phyloP scores from a whole-genome alignment of 2,329 filamentous ascomycete species.

The Lachnellula suecica region DNA sequence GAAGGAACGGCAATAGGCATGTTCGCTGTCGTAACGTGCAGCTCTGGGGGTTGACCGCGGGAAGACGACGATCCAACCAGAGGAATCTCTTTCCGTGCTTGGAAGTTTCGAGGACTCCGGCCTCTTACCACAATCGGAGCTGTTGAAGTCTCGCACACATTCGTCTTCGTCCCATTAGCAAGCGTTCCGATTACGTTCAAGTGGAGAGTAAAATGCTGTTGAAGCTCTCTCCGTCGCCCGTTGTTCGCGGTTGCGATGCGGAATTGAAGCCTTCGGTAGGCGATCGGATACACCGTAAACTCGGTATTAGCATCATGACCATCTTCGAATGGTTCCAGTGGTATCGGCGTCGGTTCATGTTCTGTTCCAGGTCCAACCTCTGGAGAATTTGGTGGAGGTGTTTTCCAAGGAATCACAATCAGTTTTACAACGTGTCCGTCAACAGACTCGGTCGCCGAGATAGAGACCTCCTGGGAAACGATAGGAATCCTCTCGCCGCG shows the following conservation, averaged over 20 bases:
- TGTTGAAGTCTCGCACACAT: conserved; percentile 81
- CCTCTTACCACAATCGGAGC: conserved; percentile 92
- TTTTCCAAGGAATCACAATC: conserved; percentile 98
- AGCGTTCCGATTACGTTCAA: conserved; percentile 84
- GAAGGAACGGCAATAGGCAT: conserved; percentile 17
- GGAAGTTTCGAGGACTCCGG: conserved; percentile 91
- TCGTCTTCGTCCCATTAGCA: conserved; percentile 77
- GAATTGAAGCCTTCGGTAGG: conserved; percentile 92
- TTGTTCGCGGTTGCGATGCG: conserved; percentile 95
- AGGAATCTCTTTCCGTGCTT: conserved; percentile 89
- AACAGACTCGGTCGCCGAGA: conserved; percentile 92
- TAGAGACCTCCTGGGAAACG: conserved; percentile 77
- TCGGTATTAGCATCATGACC: conserved; percentile 49
- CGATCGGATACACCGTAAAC: conserved; percentile 86
- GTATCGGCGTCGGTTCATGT: conserved; percentile 82
- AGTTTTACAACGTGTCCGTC: conserved; percentile 90
- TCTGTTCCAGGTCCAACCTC: conserved; percentile 65
- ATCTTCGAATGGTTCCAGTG: conserved; percentile 67
- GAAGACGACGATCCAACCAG: conserved; percentile 45
- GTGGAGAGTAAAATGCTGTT: conserved; percentile 92
- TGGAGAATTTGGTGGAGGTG: conserved; percentile 76
- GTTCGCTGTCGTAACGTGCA: conserved; percentile 28
- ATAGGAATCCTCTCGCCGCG: conserved; percentile 83
- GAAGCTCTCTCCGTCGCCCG: conserved; percentile 87
- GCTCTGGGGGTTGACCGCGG: conserved; percentile 31